These are phyloP conservation scores for Xylaria sp. DNA, from an alignment of 2,329 filamentous ascomycete species.

Conservation along the genomic window DNA sequence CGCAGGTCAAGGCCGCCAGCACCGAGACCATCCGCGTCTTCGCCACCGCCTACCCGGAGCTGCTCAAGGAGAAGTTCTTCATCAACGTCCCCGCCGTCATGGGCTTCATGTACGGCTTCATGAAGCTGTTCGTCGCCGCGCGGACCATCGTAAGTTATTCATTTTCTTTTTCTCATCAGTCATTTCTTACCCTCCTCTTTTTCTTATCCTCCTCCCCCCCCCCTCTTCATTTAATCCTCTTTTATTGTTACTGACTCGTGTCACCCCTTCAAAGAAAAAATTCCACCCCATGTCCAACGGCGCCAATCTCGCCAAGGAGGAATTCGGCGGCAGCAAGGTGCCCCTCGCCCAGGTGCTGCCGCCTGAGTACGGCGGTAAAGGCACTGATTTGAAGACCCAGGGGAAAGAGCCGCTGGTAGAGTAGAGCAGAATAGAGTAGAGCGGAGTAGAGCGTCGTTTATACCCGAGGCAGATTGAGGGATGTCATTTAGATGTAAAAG, in stretches of 20 bases:
- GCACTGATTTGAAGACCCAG: constrained; percentile 54
- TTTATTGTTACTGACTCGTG: background rate
- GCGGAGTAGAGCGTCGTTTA: constrained; percentile 38
- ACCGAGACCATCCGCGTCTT: constrained; percentile 86
- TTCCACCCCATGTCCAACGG: constrained; percentile 84
- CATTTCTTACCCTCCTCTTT: background rate
- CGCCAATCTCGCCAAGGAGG: constrained; percentile 70
- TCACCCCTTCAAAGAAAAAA: constrained; percentile 63
- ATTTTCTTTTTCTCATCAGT: background rate
- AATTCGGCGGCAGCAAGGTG: constrained; percentile 62
- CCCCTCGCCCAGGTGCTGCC: constrained; percentile 74
- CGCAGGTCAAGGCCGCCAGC: constrained; percentile 78
- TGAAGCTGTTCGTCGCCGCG: constrained; percentile 79
- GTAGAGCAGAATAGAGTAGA: constrained; percentile 25
- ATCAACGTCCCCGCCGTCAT: constrained; percentile 93
- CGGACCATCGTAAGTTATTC: constrained; percentile 65
- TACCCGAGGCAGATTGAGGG: constrained; percentile 3
- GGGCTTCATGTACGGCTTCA: constrained; percentile 83
- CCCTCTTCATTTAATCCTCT: background rate
- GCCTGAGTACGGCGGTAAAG: constrained; percentile 82
- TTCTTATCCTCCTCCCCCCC: background rate
- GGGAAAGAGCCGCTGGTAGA: constrained; percentile 46
- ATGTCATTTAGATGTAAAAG: background rate
- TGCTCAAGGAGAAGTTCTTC: constrained; percentile 92
- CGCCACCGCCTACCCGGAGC: constrained; percentile 86